Conservation (phyloP, 2,329 filamentous ascomycete species). For the Trichoderma sp. region DNA sequence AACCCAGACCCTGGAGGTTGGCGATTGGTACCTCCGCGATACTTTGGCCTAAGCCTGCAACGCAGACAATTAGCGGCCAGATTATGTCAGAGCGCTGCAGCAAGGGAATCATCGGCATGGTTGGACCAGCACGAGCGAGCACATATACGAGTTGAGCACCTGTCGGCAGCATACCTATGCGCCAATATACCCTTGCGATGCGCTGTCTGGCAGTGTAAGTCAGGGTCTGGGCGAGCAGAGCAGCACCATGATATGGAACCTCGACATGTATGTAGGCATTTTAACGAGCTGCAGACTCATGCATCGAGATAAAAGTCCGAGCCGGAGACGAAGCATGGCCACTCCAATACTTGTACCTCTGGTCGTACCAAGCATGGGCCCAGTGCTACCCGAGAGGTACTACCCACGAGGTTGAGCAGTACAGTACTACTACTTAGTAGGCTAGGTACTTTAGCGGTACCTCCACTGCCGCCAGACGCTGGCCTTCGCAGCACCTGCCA, state of each 20-base stretch:
- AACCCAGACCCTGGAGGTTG: neutral
- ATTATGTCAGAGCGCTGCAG: neutral
- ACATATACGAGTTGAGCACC: neutral
- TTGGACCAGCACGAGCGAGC: neutral
- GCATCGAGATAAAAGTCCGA: conserved; percentile 16
- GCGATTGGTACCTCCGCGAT: neutral
- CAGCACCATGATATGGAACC: neutral
- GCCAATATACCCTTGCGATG: neutral
- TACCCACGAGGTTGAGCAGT: neutral
- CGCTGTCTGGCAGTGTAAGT: neutral
- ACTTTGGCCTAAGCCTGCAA: neutral
- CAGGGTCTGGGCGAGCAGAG: neutral
- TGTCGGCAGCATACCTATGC: neutral
- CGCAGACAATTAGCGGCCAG: neutral
- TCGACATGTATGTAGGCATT: neutral
- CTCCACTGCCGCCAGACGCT: neutral
- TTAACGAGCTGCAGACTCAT: neutral
- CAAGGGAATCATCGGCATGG: neutral
- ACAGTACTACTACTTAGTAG: no score
- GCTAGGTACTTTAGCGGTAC: neutral
- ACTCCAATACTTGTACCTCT: no score
- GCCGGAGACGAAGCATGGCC: neutral
- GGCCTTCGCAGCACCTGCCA: neutral
- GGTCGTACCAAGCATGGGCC: neutral
- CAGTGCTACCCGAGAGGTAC: neutral